Base-by-base conservation (phyloP, 2,329 filamentous ascomycete species). In the Didymella arachidicola region DNA sequence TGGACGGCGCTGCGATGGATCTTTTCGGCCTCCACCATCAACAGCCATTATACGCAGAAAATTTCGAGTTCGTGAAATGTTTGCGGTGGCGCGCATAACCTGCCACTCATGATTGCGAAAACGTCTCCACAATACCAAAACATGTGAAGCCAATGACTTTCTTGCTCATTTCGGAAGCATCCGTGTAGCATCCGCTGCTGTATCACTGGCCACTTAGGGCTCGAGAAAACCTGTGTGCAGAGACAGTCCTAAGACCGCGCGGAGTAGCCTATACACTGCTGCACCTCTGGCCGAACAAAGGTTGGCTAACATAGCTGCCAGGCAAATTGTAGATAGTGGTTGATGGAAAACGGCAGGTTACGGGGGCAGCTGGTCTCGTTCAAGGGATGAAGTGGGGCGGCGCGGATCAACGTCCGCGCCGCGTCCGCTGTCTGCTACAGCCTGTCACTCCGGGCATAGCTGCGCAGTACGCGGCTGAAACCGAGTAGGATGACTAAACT, bases 181-280 rank as follows among this genome's bases (percentile, higher is more conserved):
- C 25, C 41, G 41, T 18, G 25, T 34, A 18, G 29, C 42, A 22
- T 14, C 54, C 41, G 41, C 27, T 44, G 16, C 43, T 27, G 41
- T 57, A 36, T 22, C 18, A 14, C 29, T 43, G 41, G 41, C 64
- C 64, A 64, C 62, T 59, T 55, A 62, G 41, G 54, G 34, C 39
- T 29, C 38, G 19, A 54, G 47, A 43, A 41, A 29, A 48, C 18
- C 39, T 39, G 34, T 48, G 39, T 44, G 49, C 39, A 45, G 29
- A 36, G 39, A 52, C 45, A 56, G 39, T 52, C 43, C 41, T 44
- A 41, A 52, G 54, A 59, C 44, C 39, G 34, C 44, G 41, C 55
- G 55, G 41, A 53, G 36, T 47, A 34, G 22, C 29, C 25, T 22
- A 55, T 22, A n/a, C 29, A 25, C 19, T 57, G 34, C 47, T 62